Percentiles rank a stretch among this genome's conserved stretches.
These are phyloP conservation scores for Epichloe bromicola DNA, from an alignment of 2,329 filamentous ascomycete genomes.

Conservation along the genomic window DNA sequence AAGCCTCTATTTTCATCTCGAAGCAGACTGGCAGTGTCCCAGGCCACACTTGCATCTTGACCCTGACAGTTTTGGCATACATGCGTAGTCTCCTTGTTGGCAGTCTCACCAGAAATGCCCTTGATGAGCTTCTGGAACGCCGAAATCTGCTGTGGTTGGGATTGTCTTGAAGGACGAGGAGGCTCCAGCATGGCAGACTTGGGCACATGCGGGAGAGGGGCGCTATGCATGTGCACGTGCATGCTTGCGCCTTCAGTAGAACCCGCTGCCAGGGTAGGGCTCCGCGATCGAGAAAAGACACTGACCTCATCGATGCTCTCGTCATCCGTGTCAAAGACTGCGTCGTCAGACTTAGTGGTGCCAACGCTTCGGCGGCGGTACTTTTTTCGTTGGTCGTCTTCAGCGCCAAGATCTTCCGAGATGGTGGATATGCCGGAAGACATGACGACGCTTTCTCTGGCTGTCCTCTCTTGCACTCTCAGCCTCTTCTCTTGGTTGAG, in stretches of 20 bases:
- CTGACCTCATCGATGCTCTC: conserved; percentile 37
- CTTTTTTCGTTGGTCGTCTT: conserved; percentile 32
- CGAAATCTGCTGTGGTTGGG: conserved; percentile 18
- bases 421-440: conserved; percentile 29
- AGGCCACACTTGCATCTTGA: conserved; percentile 45
- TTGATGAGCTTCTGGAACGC: conserved; percentile 30
- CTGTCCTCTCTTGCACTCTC: conserved; percentile 25
- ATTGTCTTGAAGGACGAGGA: conserved; percentile 22
- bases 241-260: neutral
- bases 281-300: conserved; percentile 48
- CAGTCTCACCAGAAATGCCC: conserved; percentile 25
- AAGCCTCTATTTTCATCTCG: conserved; percentile 49
- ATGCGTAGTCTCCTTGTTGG: conserved; percentile 11
- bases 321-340: conserved; percentile 39
- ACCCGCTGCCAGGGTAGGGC: conserved; percentile 36
- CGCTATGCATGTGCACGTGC: neutral
- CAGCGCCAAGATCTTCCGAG: conserved; percentile 41
- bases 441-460: conserved; percentile 14
- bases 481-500: conserved; percentile 37
- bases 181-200: conserved; percentile 15
- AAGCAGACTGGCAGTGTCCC: conserved; percentile 50
- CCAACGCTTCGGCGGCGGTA: conserved; percentile 30
- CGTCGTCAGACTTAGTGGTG: conserved; percentile 29
- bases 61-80: conserved; percentile 45
- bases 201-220: conserved; percentile 8